These are phyloP conservation scores for Xylaria multiplex DNA, from an alignment of 2,329 filamentous ascomycete species.

Conservation along the genomic window DNA sequence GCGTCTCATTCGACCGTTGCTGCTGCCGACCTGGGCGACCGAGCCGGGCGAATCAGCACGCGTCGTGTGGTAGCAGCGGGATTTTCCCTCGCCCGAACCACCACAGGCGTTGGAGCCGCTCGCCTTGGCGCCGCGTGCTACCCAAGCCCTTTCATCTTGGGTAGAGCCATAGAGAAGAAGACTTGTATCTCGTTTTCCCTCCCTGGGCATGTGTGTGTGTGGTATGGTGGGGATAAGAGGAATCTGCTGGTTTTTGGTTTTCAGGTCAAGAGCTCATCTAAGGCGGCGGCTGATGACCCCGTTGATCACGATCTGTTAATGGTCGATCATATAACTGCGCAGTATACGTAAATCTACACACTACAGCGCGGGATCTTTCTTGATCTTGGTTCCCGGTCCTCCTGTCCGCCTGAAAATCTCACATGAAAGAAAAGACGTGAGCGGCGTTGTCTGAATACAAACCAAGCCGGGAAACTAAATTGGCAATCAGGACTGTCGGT, in stretches of 20 bases:
- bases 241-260: slow-evolving; percentile 25
- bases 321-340: slow-evolving; percentile 9
- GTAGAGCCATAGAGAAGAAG: neutral
- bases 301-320: slow-evolving; percentile 1
- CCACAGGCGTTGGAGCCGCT: slow-evolving; percentile 16
- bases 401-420: neutral
- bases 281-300: slow-evolving; percentile 7
- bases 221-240: slow-evolving; percentile 14
- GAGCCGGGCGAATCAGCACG: slow-evolving; percentile 21
- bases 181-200: too few species aligned
- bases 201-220: neutral
- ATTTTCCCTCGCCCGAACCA: slow-evolving; percentile 9
- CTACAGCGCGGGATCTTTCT: neutral
- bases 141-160: neutral
- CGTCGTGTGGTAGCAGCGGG: slow-evolving; percentile 13
- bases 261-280: slow-evolving; percentile 1
- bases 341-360: neutral
- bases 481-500: neutral
- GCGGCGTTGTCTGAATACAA: neutral
- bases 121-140: slow-evolving; percentile 21
- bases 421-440: neutral
- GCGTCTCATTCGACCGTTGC: slow-evolving; percentile 4
- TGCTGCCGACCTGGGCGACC: neutral
- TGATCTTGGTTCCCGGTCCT: neutral
- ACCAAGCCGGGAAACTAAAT: neutral